phyloP scores from a whole-genome alignment of 352 stramenopile genomes.

The Pythium oligandrum region DNA sequence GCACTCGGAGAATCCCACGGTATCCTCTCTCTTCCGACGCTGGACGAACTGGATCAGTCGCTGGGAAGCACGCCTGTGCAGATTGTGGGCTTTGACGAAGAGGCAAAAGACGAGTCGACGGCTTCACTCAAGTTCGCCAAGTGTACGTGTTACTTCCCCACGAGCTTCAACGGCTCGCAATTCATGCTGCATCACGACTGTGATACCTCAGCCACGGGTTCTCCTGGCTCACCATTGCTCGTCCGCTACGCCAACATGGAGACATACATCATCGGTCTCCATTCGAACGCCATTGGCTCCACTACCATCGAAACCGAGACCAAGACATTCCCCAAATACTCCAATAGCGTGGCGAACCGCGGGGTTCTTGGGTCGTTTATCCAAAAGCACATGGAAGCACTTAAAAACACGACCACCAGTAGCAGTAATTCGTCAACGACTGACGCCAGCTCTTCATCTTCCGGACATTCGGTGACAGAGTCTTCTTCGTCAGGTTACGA shows the following conservation, averaged over 20 bases:
- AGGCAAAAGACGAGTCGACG: slow-evolving; percentile 6
- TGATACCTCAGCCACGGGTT: slow-evolving; percentile 40
- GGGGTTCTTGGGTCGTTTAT: slow-evolving; percentile 51
- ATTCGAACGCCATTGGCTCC: slow-evolving; percentile 35
- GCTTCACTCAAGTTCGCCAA: slow-evolving; percentile 28
- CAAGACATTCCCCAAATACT: slow-evolving; percentile 20
- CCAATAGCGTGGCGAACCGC: slow-evolving; percentile 33
- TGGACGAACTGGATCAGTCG: slow-evolving; percentile 24
- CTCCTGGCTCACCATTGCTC: slow-evolving; percentile 48
- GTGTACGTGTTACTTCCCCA: slow-evolving; percentile 47
- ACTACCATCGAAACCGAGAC: slow-evolving; percentile 4
- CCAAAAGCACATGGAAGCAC: slow-evolving; percentile 29
- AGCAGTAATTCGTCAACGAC: neutral
- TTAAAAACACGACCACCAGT: neutral
- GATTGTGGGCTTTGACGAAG: slow-evolving; percentile 36
- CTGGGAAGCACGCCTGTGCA: slow-evolving; percentile 38
- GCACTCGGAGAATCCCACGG: slow-evolving; percentile 28
- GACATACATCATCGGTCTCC: slow-evolving; percentile 63
- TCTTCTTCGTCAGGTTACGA: no score
- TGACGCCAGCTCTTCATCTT: no score
- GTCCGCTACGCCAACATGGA: slow-evolving; percentile 46
- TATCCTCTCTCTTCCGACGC: slow-evolving; percentile 28
- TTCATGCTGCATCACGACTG: slow-evolving; percentile 63
- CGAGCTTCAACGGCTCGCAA: slow-evolving; percentile 28
- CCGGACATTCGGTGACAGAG: no score